Conservation (phyloP, 352 stramenopile species). For the Globisporangium megalacanthum region DNA sequence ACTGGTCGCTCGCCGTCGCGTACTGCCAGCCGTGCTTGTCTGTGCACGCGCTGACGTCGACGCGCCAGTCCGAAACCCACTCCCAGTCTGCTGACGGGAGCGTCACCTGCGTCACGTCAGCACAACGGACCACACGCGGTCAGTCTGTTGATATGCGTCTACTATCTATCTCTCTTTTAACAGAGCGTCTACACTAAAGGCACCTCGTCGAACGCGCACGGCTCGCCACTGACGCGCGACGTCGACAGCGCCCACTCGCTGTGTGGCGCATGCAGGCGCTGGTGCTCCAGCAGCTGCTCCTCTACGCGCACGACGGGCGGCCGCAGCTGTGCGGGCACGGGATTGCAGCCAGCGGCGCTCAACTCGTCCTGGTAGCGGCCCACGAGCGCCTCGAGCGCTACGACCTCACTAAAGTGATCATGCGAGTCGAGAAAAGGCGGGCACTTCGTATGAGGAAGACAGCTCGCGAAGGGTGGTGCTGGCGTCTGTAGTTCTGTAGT, state of each 20-base stretch:
- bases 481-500: too few relatives aligned
- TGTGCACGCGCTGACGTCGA: conserved; percentile 36
- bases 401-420: conserved; percentile 36
- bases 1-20: conserved; percentile 26
- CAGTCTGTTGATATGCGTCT: too few relatives aligned
- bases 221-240: conserved; percentile 22
- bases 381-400: conserved; percentile 51
- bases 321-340: background rate
- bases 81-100: conserved; percentile 52
- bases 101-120: conserved; percentile 21
- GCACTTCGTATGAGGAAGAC: background rate
- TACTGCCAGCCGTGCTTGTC: conserved; percentile 59
- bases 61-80: conserved; percentile 51
- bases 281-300: conserved; percentile 56
- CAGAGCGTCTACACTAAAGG: too few relatives aligned
- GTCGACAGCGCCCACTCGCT: conserved; percentile 15
- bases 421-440: background rate
- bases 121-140: background rate
- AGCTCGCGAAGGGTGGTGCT: background rate
- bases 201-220: conserved; percentile 37
- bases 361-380: conserved; percentile 59
- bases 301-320: conserved; percentile 21
- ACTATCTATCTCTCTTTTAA: too few relatives aligned
- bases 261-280: conserved; percentile 27
- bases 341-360: background rate